Base-by-base conservation (phyloP, 768 basidiomycete species). In the Kwoniella sp. region DNA sequence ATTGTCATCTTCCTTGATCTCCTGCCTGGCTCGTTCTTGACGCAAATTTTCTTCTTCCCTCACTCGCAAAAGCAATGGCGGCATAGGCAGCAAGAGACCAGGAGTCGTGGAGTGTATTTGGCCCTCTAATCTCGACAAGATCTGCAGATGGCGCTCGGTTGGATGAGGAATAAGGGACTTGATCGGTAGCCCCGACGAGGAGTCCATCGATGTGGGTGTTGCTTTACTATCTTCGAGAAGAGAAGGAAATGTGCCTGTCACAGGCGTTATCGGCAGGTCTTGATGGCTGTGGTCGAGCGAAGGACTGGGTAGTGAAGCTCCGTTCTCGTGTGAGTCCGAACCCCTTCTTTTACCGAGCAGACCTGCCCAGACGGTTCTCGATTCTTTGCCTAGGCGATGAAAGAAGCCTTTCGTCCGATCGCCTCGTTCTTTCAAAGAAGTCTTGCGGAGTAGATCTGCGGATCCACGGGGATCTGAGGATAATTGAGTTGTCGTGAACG, bases 61-160 rank as follows among this genome's bases (percentile, higher is more conserved):
- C 0, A 77, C 62, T 15, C 71, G 55, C 28, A 73, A 26, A 4
- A 77, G 59, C 7, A 77, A 37, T 8, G 73, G 65, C 3, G 75
- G 75, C 67, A 77, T 69, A 3, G 73, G 73, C n/a, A 77, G 25
- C 11, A 25, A n/a, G 41, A 77, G 48, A 12, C 69, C 71, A 5
- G 75, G 75, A 13, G 75, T 77, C 2, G 71, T 69, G 5, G 71
- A 74, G 1, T 56, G 69, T 25, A 61, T 12, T 2, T 74, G 61
- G n/a, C 34, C 13, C 30, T 73, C 66, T 23, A 74, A 65, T 26
- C 51, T 50, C 7, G 51, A 37, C 2, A 77, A 58, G 23, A 68
- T 56, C n/a, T 62, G 53, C 2, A 74, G 47, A 47, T 69, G 58
- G n/a, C 65, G 59, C 17, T 75, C 72, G 9, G 60, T 64, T 0